phyloP scores from a whole-genome alignment of 805 yeast species.

The Ogataea trehaloabstinens region DNA sequence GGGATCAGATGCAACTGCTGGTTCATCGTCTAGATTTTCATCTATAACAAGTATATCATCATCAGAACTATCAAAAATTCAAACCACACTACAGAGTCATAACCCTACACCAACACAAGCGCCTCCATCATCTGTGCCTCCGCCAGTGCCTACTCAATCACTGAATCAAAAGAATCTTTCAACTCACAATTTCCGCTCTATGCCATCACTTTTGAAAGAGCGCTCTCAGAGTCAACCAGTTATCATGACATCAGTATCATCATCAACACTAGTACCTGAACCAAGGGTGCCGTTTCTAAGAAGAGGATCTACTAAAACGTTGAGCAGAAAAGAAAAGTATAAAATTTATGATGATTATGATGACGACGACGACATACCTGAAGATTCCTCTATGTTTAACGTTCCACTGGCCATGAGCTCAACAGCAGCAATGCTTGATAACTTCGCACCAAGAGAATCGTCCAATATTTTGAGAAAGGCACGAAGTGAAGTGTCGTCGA shows the following conservation, averaged over 20 bases:
- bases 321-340: constrained; percentile 26
- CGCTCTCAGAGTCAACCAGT: constrained; percentile 11
- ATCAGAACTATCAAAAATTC: constrained; percentile 14
- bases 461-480: constrained; percentile 25
- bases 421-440: constrained; percentile 29
- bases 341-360: constrained; percentile 31
- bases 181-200: constrained; percentile 15
- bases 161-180: constrained; percentile 4
- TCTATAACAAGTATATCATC: constrained; percentile 25
- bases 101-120: not conserved
- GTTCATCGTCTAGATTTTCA: constrained; percentile 21
- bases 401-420: constrained; percentile 47
- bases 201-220: constrained; percentile 14
- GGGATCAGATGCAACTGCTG: constrained; percentile 15
- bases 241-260: constrained; percentile 5
- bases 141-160: constrained; percentile 2
- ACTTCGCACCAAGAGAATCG: constrained; percentile 15
- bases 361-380: constrained; percentile 37
- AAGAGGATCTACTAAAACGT: constrained; percentile 10
- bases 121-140: not conserved
- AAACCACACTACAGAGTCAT: constrained; percentile 7
- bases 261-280: constrained; percentile 9
- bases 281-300: constrained; percentile 3
- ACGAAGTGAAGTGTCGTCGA: constrained; percentile 23
- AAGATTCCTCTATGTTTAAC: constrained; percentile 46